Percentiles rank a stretch among this genome's conserved stretches.
Conservation (phyloP, 2,329 filamentous ascomycete genomes). For the Paracamarosporium sp. region DNA sequence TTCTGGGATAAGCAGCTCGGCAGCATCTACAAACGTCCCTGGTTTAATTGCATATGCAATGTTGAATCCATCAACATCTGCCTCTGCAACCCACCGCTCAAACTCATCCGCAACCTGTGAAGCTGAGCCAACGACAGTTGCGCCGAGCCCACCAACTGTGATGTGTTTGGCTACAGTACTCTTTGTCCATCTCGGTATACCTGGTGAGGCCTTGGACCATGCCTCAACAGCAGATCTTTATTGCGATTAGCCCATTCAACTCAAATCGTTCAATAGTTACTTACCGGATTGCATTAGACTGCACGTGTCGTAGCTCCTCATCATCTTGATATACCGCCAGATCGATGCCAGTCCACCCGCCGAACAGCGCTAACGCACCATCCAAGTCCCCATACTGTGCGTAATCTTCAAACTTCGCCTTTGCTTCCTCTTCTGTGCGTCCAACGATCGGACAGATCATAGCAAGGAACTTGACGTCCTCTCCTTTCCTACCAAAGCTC, state of each 20-base stretch:
- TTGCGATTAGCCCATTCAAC: not conserved
- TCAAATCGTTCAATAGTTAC: constrained; percentile 49
- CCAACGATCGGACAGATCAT: constrained; percentile 69
- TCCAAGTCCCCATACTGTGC: constrained; percentile 65
- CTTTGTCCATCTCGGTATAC: constrained; percentile 71
- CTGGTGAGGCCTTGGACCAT: constrained; percentile 21
- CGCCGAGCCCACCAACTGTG: constrained; percentile 69
- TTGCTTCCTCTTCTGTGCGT: constrained; percentile 68
- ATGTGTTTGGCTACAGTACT: constrained; percentile 70
- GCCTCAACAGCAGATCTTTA: constrained; percentile 24
- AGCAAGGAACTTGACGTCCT: constrained; percentile 67
- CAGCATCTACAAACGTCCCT: constrained; percentile 69
- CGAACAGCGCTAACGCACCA: constrained; percentile 72
- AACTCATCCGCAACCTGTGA: constrained; percentile 69
- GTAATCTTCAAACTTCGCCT: constrained; percentile 66
- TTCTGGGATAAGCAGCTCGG: constrained; percentile 65
- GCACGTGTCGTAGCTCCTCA: constrained; percentile 64
- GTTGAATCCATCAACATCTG: constrained; percentile 76
- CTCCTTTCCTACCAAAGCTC: not conserved
- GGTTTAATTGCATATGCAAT: constrained; percentile 71
- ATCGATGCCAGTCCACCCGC: constrained; percentile 74
- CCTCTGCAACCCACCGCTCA: constrained; percentile 69
- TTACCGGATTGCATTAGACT: constrained; percentile 57
- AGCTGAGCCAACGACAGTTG: constrained; percentile 67
- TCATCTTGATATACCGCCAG: constrained; percentile 64